phyloP scores from a whole-genome alignment of 2,329 filamentous ascomycete species.

The Drechslera avenae region DNA sequence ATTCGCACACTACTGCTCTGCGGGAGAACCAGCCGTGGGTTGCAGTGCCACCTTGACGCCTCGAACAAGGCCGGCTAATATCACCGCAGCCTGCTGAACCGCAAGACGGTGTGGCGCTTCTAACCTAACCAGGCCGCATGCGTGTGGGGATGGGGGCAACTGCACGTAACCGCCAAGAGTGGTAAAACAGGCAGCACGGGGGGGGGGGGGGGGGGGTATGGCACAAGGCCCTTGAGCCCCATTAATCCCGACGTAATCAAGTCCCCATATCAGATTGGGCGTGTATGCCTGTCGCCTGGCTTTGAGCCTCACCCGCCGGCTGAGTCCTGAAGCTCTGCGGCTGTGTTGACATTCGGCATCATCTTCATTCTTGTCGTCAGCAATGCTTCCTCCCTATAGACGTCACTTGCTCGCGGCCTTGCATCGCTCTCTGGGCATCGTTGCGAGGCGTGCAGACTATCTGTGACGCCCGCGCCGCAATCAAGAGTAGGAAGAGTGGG shows the following conservation, averaged over 20 bases:
- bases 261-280: not conserved
- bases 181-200: not conserved
- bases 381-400: too few relatives aligned
- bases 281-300: slow-evolving; percentile 6
- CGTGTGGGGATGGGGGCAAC: not conserved
- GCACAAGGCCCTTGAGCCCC: not conserved
- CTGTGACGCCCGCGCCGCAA: too few relatives aligned
- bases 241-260: slow-evolving; percentile 1
- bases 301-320: slow-evolving; percentile 4
- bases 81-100: slow-evolving; percentile 1
- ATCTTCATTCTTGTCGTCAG: not conserved
- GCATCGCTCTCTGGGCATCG: too few relatives aligned
- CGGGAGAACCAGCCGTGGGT: not conserved
- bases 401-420: too few relatives aligned
- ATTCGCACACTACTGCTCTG: slow-evolving; percentile 8
- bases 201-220: too few relatives aligned
- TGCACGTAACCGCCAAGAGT: slow-evolving; percentile 1
- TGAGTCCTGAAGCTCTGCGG: not conserved
- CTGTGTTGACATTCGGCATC: too few relatives aligned
- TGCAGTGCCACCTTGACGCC: slow-evolving; percentile 4
- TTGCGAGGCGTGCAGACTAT: too few relatives aligned
- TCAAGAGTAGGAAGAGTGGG: too few relatives aligned
- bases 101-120: slow-evolving; percentile 2
- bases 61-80: slow-evolving; percentile 15
- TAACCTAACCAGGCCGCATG: not conserved